Base-by-base conservation (phyloP, 2,329 filamentous ascomycete genomes). In the Cordyceps javanica region DNA sequence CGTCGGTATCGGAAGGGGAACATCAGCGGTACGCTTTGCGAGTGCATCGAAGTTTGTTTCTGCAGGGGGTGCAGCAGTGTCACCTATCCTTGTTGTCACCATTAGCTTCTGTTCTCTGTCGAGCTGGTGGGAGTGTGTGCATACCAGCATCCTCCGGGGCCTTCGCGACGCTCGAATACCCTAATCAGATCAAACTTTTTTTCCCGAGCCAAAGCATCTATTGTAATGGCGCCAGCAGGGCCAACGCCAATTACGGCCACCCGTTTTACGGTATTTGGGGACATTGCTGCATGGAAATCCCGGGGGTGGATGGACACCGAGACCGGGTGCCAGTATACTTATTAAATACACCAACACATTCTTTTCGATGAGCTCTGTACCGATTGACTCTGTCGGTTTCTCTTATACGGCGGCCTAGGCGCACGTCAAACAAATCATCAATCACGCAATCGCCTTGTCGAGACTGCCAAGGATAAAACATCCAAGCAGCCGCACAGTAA, bases 1-100 rank as follows among this genome's bases (percentile, higher is more conserved):
- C 2, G 69, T 57, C 0, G 82, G 82, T 21, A 82, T 70, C 2
- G 70, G 28, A 0, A 82, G 49, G 2, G 80, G 75, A 5, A 69
- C 63, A 64, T 85, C 82, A 30, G 80, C 80, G 69, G 26, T 48
- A 2, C 45, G 28, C 14, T 23, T 48, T 7, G 45, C 45, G 45
- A 48, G 45, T 3, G n/a, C 45, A 32, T 48, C 45, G 1, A 48
- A 14, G 45, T 48, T 48, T 23, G 45, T 32, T 10, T 48, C 45
- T 32, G 45, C 45, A 10, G 45, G 45, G 11, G 45, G 45, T 11
- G 28, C 16, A 1, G 45, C 14, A 3, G 26, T 32, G 9, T 48
- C 45, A 9, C 45, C 45, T 48, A 48, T 48, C 45, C 45, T 48
- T 11, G 45, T 26, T 34, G 16, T 10, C 26, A 19, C 16, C 14